phyloP scores from a whole-genome alignment of 768 basidiomycete species.

The Xerocomus brunneocitrinus region DNA sequence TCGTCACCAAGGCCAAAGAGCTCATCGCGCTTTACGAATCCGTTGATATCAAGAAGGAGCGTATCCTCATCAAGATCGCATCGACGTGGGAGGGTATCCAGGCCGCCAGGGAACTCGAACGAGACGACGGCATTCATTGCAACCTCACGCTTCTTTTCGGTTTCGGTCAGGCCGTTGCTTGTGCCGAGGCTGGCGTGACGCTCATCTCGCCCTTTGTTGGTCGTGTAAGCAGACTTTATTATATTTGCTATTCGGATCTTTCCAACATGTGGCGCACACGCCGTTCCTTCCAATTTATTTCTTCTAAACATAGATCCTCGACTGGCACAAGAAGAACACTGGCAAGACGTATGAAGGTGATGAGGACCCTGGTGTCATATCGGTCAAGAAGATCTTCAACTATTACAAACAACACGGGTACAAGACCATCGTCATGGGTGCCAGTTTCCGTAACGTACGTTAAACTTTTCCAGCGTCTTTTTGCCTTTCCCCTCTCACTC shows the following conservation, averaged over 20 bases:
- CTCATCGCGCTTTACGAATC: slow-evolving; percentile 93
- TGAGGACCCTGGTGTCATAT: slow-evolving; percentile 92
- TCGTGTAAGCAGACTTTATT: slow-evolving; percentile 54
- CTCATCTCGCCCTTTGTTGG: slow-evolving; percentile 99
- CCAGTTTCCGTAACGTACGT: slow-evolving; percentile 96
- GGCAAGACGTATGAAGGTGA: slow-evolving; percentile 88
- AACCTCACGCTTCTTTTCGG: slow-evolving; percentile 99
- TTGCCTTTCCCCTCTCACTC: slow-evolving; percentile 2
- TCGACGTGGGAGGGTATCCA: slow-evolving; percentile 99
- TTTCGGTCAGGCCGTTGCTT: slow-evolving; percentile 97
- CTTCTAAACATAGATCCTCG: slow-evolving; percentile 67
- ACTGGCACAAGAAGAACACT: slow-evolving; percentile 96
- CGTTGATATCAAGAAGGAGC: slow-evolving; percentile 90
- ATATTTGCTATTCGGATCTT: slow-evolving; percentile 8
- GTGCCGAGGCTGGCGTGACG: slow-evolving; percentile 96
- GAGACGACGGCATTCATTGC: slow-evolving; percentile 92
- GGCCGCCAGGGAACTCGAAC: slow-evolving; percentile 93
- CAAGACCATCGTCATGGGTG: slow-evolving; percentile 99
- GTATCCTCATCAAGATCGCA: slow-evolving; percentile 98
- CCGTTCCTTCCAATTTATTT: slow-evolving; percentile 7
- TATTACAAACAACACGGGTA: slow-evolving; percentile 99
- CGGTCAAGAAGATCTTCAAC: slow-evolving; percentile 96
- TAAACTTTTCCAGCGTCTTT: neutral
- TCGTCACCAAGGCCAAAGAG: slow-evolving; percentile 55
- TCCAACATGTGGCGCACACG: slow-evolving; percentile 9